Conservation (phyloP, 2,329 filamentous ascomycete genomes). For the Calonectria pauciramosa region DNA sequence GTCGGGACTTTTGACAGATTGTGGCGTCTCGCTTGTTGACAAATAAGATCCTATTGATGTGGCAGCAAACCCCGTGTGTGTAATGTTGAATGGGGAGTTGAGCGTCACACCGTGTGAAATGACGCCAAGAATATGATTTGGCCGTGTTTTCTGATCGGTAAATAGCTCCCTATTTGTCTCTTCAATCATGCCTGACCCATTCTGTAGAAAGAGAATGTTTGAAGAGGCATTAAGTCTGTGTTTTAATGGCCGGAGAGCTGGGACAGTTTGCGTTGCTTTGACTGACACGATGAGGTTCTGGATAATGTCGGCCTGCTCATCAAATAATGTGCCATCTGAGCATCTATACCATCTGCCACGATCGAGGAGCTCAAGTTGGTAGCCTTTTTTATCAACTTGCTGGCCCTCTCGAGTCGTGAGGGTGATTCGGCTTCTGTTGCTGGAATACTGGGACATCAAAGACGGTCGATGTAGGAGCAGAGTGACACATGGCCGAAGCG, state of each 20-base stretch:
- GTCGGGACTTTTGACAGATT: background rate
- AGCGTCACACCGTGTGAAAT: background rate
- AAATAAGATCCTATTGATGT: background rate
- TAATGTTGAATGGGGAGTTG: background rate
- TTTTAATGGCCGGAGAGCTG: background rate
- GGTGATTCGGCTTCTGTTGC: background rate
- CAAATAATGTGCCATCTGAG: background rate
- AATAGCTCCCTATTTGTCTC: background rate
- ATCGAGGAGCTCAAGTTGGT: background rate
- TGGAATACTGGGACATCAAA: background rate
- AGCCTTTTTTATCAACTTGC: background rate
- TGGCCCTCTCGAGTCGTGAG: background rate
- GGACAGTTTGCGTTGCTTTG: background rate
- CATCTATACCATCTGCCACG: background rate
- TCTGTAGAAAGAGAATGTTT: background rate
- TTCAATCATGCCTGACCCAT: background rate
- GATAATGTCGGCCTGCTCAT: background rate
- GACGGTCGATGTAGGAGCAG: background rate
- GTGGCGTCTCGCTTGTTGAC: background rate
- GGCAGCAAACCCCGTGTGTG: background rate
- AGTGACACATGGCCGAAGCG: background rate
- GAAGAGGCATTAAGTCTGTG: background rate
- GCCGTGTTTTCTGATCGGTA: background rate
- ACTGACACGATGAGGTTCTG: background rate
- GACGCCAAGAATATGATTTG: background rate